A percentile compares a stretch with the other conserved stretches of the same genome.
Evolutionary conservation across 176 grass and related monocot genomes (phyloP).

Genomic region (Cenchrus fungigraminus): DNA sequence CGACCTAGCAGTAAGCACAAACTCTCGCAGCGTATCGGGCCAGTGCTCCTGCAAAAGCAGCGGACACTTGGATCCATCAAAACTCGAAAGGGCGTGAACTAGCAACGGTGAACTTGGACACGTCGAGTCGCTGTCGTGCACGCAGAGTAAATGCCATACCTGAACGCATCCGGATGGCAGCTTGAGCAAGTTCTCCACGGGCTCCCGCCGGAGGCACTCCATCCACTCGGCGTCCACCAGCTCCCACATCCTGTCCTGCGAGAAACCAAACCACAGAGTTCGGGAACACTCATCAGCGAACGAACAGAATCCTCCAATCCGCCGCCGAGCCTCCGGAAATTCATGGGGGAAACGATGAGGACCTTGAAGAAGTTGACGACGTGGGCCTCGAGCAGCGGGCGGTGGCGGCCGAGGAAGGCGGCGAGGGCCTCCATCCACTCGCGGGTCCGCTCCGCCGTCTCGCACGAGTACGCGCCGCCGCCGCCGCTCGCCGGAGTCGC

Average conservation of each 20-base stretch:
- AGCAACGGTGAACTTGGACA: not conserved
- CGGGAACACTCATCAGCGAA: not conserved
- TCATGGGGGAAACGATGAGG: not conserved
- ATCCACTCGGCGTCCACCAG: conserved; percentile 83
- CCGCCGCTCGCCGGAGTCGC: conserved; percentile 40
- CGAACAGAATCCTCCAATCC: not conserved
- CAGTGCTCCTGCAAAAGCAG: conserved; percentile 64
- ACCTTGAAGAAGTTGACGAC: conserved; percentile 99
- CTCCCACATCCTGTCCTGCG: conserved; percentile 80
- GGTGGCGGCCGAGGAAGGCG: conserved; percentile 59
- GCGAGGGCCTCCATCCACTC: conserved; percentile 82
- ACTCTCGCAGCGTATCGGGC: conserved; percentile 66
- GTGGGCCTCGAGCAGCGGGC: conserved; percentile 73
- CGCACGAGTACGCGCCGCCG: conserved; percentile 58
- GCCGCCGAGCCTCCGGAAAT: not conserved
- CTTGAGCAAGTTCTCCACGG: conserved; percentile 62
- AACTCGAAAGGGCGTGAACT: not conserved
- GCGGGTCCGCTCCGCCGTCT: conserved; percentile 58
- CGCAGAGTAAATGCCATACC: conserved; percentile 31
- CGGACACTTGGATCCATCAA: not conserved
- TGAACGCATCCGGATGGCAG: conserved; percentile 73
- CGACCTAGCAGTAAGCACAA: conserved; percentile 59
- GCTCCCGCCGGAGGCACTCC: conserved; percentile 73
- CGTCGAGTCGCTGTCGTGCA: not conserved
- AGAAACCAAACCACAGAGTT: not conserved